Percentiles rank a stretch among this genome's conserved stretches.
phyloP scores from a whole-genome alignment of 1,139 yeast genomes.

The Hyphopichia khmerensis region DNA sequence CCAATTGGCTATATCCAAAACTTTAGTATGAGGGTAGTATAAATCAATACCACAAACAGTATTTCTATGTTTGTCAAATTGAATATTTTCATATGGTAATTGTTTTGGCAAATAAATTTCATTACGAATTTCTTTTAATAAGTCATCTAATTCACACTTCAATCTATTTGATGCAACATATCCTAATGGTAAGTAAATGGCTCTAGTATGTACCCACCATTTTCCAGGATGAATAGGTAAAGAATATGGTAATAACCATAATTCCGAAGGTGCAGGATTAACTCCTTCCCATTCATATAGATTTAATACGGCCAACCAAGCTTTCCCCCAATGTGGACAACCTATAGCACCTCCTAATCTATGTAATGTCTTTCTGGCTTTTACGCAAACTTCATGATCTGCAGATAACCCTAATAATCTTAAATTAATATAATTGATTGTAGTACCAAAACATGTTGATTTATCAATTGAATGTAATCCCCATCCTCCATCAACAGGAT shows the following conservation, averaged over 20 bases:
- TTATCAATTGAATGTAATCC: conserved; percentile 91
- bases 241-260: conserved; percentile 83
- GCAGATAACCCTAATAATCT: conserved; percentile 73
- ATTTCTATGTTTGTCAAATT: conserved; percentile 72
- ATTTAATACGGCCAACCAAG: conserved; percentile 80
- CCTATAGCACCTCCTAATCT: conserved; percentile 86
- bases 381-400: conserved; percentile 75
- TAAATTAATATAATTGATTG: conserved; percentile 76
- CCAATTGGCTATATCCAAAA: conserved; percentile 65
- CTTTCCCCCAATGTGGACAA: conserved; percentile 97
- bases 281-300: conserved; percentile 95
- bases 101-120: conserved; percentile 64
- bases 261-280: conserved; percentile 96
- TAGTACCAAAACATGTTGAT: conserved; percentile 93
- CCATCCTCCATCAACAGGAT: conserved; percentile 99
- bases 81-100: conserved; percentile 61
- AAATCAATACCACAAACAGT: conserved; percentile 89
- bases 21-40: conserved; percentile 83
- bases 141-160: conserved; percentile 60
- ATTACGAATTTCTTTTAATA: conserved; percentile 61
- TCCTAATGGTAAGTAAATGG: conserved; percentile 85
- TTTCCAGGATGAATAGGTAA: conserved; percentile 89
- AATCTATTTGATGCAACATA: conserved; percentile 64
- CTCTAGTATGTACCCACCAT: conserved; percentile 99
- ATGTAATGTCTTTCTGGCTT: conserved; percentile 71